phyloP scores from a whole-genome alignment of 23 red algal species.

The Agarophyton chilense region DNA sequence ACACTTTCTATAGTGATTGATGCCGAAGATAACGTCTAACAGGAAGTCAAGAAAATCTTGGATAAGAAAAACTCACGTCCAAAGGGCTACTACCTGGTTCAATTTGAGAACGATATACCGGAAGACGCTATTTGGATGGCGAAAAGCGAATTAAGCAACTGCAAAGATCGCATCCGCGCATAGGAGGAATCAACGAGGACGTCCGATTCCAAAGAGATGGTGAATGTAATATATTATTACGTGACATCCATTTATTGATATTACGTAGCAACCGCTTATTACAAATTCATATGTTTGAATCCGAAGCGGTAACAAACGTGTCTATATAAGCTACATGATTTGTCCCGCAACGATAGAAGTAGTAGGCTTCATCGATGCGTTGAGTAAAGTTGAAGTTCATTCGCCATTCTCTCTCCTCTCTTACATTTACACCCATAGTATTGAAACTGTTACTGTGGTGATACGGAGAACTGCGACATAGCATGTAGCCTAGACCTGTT shows the following conservation, averaged over 20 bases:
- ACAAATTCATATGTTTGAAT: too few relatives aligned
- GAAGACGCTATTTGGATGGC: conserved; percentile 13
- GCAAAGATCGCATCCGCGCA: background rate
- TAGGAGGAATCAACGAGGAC: conserved; percentile 7
- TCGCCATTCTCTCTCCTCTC: background rate
- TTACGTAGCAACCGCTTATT: too few relatives aligned
- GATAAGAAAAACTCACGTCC: background rate
- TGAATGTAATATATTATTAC: too few relatives aligned
- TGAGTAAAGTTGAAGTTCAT: background rate
- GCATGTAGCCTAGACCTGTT: too few relatives aligned
- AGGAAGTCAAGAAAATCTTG: too few relatives aligned
- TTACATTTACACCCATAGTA: background rate
- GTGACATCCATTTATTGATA: too few relatives aligned
- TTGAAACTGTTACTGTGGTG: too few relatives aligned
- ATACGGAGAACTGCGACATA: too few relatives aligned
- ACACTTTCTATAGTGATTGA: conserved; percentile 30
- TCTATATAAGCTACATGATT: background rate
- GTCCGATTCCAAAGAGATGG: background rate
- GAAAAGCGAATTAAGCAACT: conserved; percentile 5
- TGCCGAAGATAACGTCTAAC: conserved; percentile 28
- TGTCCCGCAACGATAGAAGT: background rate
- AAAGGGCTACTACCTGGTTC: background rate
- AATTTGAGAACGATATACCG: background rate
- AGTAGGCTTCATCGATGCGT: background rate
- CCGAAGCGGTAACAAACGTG: too few relatives aligned